Evolutionary conservation across 441 rosid species (phyloP).

Genomic region (Mallotus japonicus): DNA sequence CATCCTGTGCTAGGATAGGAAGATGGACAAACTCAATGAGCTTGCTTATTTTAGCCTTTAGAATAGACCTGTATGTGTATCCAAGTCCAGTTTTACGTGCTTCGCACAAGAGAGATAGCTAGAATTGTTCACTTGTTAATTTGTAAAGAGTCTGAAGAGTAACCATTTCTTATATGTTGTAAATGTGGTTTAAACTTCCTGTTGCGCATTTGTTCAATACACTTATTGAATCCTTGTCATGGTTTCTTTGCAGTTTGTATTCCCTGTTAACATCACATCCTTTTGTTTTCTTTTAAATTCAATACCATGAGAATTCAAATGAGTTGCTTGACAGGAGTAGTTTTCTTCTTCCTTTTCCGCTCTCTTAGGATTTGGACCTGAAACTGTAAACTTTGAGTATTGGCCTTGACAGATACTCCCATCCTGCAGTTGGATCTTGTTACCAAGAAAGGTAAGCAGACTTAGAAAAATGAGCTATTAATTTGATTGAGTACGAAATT

Average conservation of each 20-base stretch:
- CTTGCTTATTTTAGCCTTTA: slow-evolving; percentile 28
- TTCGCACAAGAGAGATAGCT: slow-evolving; percentile 24
- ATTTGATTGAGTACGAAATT: no score
- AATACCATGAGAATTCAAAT: no score
- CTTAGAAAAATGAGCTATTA: no score
- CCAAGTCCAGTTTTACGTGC: slow-evolving; percentile 25
- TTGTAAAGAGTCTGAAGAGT: slow-evolving; percentile 32
- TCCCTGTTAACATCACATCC: not conserved
- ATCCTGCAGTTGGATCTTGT: no score
- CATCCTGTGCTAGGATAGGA: slow-evolving; percentile 23
- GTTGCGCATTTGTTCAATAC: not conserved
- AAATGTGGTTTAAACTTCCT: slow-evolving; percentile 25
- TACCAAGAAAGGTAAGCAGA: no score
- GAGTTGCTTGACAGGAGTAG: no score
- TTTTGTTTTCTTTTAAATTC: no score
- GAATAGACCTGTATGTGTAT: slow-evolving; percentile 31
- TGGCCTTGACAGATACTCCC: no score
- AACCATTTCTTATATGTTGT: slow-evolving; percentile 25
- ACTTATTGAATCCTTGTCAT: not conserved
- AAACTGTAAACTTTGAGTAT: no score
- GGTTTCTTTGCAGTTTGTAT: not conserved
- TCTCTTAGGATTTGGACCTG: no score
- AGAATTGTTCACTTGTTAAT: slow-evolving; percentile 28
- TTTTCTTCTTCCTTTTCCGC: no score
- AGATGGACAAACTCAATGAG: slow-evolving; percentile 18